These are phyloP conservation scores for Candida easanensis DNA, from an alignment of 805 yeast species.

Conservation along the genomic window DNA sequence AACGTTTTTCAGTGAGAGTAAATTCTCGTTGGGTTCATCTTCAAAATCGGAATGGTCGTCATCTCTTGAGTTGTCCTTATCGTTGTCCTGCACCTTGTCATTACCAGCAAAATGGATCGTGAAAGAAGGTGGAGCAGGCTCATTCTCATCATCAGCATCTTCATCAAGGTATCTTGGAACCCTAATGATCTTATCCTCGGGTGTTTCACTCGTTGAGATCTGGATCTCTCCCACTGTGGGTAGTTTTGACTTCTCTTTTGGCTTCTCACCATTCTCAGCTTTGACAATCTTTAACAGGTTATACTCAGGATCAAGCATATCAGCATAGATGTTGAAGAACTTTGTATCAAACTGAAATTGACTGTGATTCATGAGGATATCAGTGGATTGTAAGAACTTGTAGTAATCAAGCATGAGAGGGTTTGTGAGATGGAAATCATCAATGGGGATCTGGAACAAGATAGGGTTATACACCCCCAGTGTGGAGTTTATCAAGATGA, in stretches of 20 bases:
- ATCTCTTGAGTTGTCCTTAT: neutral
- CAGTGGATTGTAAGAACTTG: constrained; percentile 14
- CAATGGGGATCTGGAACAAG: constrained; percentile 12
- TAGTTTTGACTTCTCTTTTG: neutral
- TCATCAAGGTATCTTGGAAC: constrained; percentile 22
- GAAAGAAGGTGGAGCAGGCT: constrained; percentile 26
- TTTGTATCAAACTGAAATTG: constrained; percentile 13
- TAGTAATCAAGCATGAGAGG: constrained; percentile 15
- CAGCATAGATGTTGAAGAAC: constrained; percentile 21
- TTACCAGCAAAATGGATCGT: constrained; percentile 19
- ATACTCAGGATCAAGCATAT: constrained; percentile 20
- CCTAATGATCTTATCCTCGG: constrained; percentile 24
- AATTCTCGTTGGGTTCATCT: constrained; percentile 4
- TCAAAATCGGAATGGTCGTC: neutral
- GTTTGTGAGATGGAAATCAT: constrained; percentile 2
- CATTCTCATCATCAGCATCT: constrained; percentile 16
- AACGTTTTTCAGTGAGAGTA: constrained; percentile 7
- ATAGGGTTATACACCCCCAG: constrained; percentile 16
- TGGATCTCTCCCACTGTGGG: constrained; percentile 18
- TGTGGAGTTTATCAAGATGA: constrained; percentile 20
- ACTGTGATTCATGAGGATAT: constrained; percentile 15
- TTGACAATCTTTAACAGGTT: constrained; percentile 16
- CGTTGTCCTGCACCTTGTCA: constrained; percentile 2
- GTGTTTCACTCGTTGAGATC: constrained; percentile 21
- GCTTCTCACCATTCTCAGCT: neutral